phyloP scores from a whole-genome alignment of 208 protist species.

The Angomonas deanei region DNA sequence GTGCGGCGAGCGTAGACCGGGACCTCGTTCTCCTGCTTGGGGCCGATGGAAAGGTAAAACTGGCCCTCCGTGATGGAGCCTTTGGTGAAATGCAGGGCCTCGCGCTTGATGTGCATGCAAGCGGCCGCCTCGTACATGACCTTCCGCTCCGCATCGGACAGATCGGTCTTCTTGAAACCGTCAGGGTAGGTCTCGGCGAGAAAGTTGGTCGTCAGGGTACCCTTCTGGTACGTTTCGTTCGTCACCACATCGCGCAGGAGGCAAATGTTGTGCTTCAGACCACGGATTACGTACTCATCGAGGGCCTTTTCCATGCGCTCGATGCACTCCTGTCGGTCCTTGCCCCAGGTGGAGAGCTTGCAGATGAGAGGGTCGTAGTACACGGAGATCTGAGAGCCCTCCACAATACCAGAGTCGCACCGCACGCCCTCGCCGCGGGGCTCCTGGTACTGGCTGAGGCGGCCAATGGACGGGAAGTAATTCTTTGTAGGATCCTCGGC shows the following conservation, averaged over 20 bases:
- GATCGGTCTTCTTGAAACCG: slow-evolving; percentile 26
- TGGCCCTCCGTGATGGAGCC: slow-evolving; percentile 4
- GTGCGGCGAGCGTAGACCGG: slow-evolving; percentile 19
- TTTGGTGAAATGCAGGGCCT: slow-evolving; percentile 9
- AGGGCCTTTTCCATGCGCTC: slow-evolving; percentile 62
- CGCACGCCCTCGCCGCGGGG: slow-evolving; percentile 33
- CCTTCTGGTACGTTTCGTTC: slow-evolving; percentile 57
- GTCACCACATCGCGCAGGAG: slow-evolving; percentile 49
- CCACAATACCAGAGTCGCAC: slow-evolving; percentile 78
- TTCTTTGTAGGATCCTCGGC: slow-evolving; percentile 89
- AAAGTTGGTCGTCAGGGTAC: slow-evolving; percentile 77
- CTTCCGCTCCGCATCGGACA: slow-evolving; percentile 17
- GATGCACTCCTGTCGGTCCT: slow-evolving; percentile 66
- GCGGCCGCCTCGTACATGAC: slow-evolving; percentile 18
- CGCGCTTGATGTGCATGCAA: slow-evolving; percentile 21
- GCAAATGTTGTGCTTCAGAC: slow-evolving; percentile 89
- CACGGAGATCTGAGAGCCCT: slow-evolving; percentile 78
- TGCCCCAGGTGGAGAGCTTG: slow-evolving; percentile 93
- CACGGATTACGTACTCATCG: slow-evolving; percentile 86
- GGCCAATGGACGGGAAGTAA: slow-evolving; percentile 80
- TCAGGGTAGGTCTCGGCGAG: slow-evolving; percentile 43
- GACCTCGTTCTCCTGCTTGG: slow-evolving; percentile 17
- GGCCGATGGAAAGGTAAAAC: slow-evolving; percentile 18
- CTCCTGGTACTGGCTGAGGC: slow-evolving; percentile 23
- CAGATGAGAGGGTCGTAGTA: slow-evolving; percentile 98